Conservation (phyloP, 352 stramenopile genomes). For the Elongisporangium prolatum region DNA sequence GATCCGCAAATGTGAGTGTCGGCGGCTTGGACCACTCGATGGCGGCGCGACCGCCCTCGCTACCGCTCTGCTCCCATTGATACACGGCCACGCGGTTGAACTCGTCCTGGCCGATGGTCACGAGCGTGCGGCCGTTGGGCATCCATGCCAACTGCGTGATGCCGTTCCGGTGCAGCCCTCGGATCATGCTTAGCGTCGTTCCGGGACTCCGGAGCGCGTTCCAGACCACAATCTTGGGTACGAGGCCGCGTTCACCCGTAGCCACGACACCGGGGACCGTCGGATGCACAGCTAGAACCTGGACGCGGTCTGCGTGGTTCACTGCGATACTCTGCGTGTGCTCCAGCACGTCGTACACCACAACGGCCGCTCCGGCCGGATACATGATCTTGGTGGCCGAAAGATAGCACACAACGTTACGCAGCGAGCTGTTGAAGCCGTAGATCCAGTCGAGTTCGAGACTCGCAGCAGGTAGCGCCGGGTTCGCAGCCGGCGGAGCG, state of each 20-base stretch:
- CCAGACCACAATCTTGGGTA: conserved; percentile 71
- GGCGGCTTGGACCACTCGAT: conserved; percentile 53
- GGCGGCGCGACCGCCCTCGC: neutral
- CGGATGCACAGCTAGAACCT: conserved; percentile 55
- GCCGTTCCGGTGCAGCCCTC: conserved; percentile 60
- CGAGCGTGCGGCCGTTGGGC: conserved; percentile 57
- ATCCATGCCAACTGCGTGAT: conserved; percentile 72
- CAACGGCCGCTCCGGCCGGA: conserved; percentile 47
- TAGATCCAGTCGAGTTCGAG: conserved; percentile 79
- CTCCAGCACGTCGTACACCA: conserved; percentile 67
- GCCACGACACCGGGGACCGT: conserved; percentile 41
- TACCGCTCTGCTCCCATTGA: conserved; percentile 43
- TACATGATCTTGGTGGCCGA: conserved; percentile 60
- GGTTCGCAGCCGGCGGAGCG: conserved; percentile 44
- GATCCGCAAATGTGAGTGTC: conserved; percentile 49
- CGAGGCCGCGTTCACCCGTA: conserved; percentile 47
- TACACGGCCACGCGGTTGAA: conserved; percentile 74
- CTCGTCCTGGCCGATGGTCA: conserved; percentile 62
- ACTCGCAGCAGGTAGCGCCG: conserved; percentile 43
- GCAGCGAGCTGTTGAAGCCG: conserved; percentile 70
- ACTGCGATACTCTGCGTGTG: conserved; percentile 66
- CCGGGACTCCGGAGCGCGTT: conserved; percentile 25
- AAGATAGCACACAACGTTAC: conserved; percentile 53
- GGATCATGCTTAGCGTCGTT: conserved; percentile 49
- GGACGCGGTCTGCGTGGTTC: conserved; percentile 60